Base-by-base conservation (phyloP, 164 flowering plant species). In the Euptelea pleiosperma region DNA sequence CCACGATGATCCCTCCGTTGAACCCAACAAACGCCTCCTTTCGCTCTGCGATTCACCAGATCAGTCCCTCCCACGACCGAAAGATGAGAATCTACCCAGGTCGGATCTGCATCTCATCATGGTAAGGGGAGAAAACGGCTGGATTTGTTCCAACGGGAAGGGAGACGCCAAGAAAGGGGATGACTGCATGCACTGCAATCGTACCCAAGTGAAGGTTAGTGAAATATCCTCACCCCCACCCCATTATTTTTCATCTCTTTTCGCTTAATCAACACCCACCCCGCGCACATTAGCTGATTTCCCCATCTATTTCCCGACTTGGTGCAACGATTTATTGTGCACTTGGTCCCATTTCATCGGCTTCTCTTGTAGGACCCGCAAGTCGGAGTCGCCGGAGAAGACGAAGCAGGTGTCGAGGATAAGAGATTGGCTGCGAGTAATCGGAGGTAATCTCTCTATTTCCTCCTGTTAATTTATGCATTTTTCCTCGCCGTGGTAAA, bases 311-410 rank as follows among this genome's bases (percentile, higher is more conserved):
- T 45, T 26, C 11, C n/a, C 26, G 18, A 11, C 55, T 47, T 30
- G 37, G 60, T 56, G 67, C 60, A 45, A 57, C 50, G 41, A 18
- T 39, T 39, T 22, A 30, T 43, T 30, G 45, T 28, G 41, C 39
- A 47, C 10, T n/a, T 6, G 6, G 7, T 3, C 22, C 8, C 34
- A 55, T 26, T 41, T 55, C 22, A 40, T 25, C 18, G 40, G 37
- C 36, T 16, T 24, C 10, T 56, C 12, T 48, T 40, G 25, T 31
- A 64, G 57, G 55, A 45, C 18, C 43, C 28, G 15, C 24, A 29
- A 28, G 49, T 15, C 25, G 48, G 47, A 19, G 26, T 28, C 21
- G 60, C 14, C 46, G 61, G 43, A 57, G 48, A 31, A 31, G 57
- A n/a, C n/a, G n/a, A 29, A 54, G 56, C 22, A 26, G 22, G 18